These are phyloP conservation scores for Xerocomus minutiporus DNA, from an alignment of 1,284 basidiomycete genomes.

Conservation along the genomic window DNA sequence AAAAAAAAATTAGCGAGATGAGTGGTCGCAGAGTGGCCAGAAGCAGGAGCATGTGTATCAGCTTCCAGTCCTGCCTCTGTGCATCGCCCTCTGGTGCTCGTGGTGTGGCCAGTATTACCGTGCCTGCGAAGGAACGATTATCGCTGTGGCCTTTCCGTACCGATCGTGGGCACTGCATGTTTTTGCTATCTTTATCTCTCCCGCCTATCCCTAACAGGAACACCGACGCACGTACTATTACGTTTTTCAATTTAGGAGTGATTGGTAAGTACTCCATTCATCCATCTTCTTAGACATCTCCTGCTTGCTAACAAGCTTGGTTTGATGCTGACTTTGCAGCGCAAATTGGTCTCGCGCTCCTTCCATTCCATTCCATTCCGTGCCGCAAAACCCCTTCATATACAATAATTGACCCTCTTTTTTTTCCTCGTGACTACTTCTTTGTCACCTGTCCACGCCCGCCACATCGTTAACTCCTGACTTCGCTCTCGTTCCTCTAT, in stretches of 20 bases:
- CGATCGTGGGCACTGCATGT: conserved; percentile 17
- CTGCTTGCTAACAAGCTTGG: conserved; percentile 15
- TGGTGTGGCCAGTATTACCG: conserved; percentile 7
- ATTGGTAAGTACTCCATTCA: conserved; percentile 10
- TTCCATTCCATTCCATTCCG: conserved; percentile 9
- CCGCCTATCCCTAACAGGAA: conserved; percentile 16
- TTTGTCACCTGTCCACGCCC: not conserved
- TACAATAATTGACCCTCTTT: conserved; percentile 27
- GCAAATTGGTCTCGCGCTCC: conserved; percentile 6
- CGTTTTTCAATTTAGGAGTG: conserved; percentile 18
- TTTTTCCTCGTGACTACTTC: conserved; percentile 2
- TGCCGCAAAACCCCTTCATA: conserved; percentile 19
- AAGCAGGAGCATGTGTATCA: conserved; percentile 28
- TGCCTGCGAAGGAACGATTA: conserved; percentile 14
- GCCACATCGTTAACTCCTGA: not conserved
- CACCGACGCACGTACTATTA: conserved; percentile 14
- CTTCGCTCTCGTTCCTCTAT: not conserved
- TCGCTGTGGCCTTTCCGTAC: conserved; percentile 17
- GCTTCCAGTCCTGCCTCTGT: conserved; percentile 26
- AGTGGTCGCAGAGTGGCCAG: conserved; percentile 29
- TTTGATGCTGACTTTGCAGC: conserved; percentile 13
- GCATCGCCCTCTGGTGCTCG: conserved; percentile 20
- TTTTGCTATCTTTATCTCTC: conserved; percentile 24
- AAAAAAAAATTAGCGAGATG: conserved; percentile 22
- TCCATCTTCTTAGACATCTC: conserved; percentile 7